phyloP scores from a whole-genome alignment of 495 filamentous ascomycete genomes.

The Aspergillus sparsus region DNA sequence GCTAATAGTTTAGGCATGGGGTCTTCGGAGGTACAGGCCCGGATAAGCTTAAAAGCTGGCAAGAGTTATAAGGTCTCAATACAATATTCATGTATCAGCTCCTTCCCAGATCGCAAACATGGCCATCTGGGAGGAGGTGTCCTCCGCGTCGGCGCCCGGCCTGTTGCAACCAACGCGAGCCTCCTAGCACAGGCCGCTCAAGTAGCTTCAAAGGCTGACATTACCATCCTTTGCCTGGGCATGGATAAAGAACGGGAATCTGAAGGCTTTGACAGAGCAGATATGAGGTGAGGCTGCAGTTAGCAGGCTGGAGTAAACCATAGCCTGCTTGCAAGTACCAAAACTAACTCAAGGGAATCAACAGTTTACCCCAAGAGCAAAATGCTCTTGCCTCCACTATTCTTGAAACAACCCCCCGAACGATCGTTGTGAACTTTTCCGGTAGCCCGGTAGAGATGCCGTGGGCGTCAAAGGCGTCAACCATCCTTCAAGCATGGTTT shows the following conservation, averaged over 20 bases:
- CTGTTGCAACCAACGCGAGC: neutral
- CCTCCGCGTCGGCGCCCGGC: neutral
- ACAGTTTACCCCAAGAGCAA: too few relatives aligned
- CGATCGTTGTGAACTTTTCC: neutral
- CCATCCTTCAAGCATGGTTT: slow-evolving; percentile 77
- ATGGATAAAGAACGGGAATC: neutral
- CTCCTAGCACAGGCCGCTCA: neutral
- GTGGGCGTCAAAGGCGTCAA: slow-evolving; percentile 70
- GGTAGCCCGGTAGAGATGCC: slow-evolving; percentile 39
- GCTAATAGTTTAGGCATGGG: too few relatives aligned
- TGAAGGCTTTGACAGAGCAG: neutral
- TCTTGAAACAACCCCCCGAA: neutral
- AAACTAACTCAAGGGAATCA: too few relatives aligned
- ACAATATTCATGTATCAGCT: too few relatives aligned
- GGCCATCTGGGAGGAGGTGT: neutral
- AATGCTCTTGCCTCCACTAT: too few relatives aligned
- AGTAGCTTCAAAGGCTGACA: neutral
- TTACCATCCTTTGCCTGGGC: neutral
- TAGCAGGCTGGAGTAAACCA: too few relatives aligned
- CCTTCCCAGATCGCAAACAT: too few relatives aligned
- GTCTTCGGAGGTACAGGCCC: too few relatives aligned
- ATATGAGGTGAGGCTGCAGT: too few relatives aligned
- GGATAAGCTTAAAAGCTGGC: too few relatives aligned
- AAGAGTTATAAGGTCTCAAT: too few relatives aligned
- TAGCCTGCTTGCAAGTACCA: too few relatives aligned